Evolutionary conservation across 257 asterid species (phyloP), one percentile per base, ranked within the genome.

Genomic region (Verbena officinalis): DNA sequence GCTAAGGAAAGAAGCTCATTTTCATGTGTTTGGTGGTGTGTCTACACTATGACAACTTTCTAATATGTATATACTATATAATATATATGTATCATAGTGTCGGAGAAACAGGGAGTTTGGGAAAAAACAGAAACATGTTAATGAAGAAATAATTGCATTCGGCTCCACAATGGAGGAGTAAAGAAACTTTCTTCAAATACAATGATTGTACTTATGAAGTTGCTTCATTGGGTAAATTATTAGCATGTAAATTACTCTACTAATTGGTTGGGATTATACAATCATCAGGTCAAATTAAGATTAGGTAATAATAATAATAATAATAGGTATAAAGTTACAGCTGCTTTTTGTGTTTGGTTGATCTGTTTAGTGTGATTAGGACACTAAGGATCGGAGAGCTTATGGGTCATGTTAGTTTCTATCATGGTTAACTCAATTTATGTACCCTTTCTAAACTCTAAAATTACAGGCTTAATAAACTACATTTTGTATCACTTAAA

Each of bases 221-320:
- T 70, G 65, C 75, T 70, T 70, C 20, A n/a, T 23, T 61, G 70
- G 54, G 38, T 42, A 38, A 21, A 36, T 9, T n/a, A n/a, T n/a
- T 27, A 50, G 5, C 36, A 31, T 21, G 30, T 22, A 27, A 7
- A 53, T 21, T 19, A 16, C 24, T 22, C 27, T 33, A 8, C 7
- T 21, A 51, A 61, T 53, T 70, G 56, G 59, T 70, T 62, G 49
- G 38, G 21, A 22, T 61, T 43, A 31, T 30, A 51, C 69, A 62
- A 44, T 70, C 75, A 38, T 45, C 16, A 3, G 42, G 75, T 45
- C 65, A 70, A 40, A 34, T 39, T 39, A 38, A 49, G 54, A 43
- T 58, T 36, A 57, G 61, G 61, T 36, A 22, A 50, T 7, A 13
- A 3, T 45, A 15, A 3, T 7, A 7, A 9, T 36, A 22, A 50